phyloP scores from a whole-genome alignment of 2,329 filamentous ascomycete genomes.

The Didymella segeticola region DNA sequence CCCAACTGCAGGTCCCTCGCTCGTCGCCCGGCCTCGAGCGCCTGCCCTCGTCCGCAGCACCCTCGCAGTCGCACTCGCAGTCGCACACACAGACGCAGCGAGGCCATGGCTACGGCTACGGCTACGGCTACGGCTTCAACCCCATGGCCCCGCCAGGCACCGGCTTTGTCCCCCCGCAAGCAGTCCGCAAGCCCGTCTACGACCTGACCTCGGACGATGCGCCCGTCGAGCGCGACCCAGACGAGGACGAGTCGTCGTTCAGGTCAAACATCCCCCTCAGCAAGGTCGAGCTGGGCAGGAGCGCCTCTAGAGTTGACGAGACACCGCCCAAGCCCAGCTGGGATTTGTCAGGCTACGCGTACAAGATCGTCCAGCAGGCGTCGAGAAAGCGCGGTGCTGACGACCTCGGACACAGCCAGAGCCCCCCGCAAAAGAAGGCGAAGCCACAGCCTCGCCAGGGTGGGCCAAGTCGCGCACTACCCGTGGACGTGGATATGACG shows the following conservation, averaged over 20 bases:
- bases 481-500: conserved; percentile 41
- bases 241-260: conserved; percentile 49
- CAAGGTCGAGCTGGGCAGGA: conserved; percentile 53
- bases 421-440: conserved; percentile 34
- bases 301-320: conserved; percentile 38
- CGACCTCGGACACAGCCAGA: conserved; percentile 16
- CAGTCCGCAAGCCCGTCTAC: conserved; percentile 50
- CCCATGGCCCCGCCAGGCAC: conserved; percentile 82
- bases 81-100: conserved; percentile 68
- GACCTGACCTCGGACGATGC: conserved; percentile 55
- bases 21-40: conserved; percentile 72
- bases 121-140: conserved; percentile 65
- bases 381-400: conserved; percentile 40
- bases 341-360: conserved; percentile 36
- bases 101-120: conserved; percentile 71
- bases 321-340: conserved; percentile 43
- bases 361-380: conserved; percentile 23
- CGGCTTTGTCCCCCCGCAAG: conserved; percentile 59
- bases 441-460: conserved; percentile 34
- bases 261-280: conserved; percentile 67
- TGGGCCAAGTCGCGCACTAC: conserved; percentile 43
- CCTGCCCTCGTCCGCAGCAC: conserved; percentile 48
- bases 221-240: conserved; percentile 56
- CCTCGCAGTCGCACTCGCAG: conserved; percentile 35
- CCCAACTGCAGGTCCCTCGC: conserved; percentile 79